These are phyloP conservation scores for Torulaspora gathmanii DNA, from an alignment of 805 yeast genomes.

Conservation along the genomic window DNA sequence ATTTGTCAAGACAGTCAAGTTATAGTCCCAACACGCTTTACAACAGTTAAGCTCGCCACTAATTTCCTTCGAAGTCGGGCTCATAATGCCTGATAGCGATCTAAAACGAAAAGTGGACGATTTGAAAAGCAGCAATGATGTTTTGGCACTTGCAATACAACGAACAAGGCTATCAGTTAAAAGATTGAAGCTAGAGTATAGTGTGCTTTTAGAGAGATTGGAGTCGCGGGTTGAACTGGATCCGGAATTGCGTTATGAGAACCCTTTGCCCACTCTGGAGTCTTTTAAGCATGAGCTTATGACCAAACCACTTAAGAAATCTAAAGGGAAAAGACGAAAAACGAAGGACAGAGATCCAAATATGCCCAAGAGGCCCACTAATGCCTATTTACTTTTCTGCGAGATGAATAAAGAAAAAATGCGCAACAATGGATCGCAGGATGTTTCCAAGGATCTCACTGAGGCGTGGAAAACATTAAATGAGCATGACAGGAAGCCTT, in stretches of 20 bases:
- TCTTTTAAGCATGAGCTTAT: constrained; percentile 27
- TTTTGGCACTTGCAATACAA: constrained; percentile 67
- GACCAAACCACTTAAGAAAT: constrained; percentile 22
- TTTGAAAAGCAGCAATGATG: constrained; percentile 72
- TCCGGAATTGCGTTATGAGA: constrained; percentile 30
- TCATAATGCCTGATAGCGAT: constrained; percentile 44
- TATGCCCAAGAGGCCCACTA: constrained; percentile 83
- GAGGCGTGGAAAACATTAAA: constrained; percentile 79
- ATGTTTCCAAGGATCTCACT: constrained; percentile 71
- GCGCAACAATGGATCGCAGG: constrained; percentile 54
- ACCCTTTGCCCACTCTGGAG: constrained; percentile 32
- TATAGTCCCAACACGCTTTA: background rate
- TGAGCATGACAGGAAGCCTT: constrained; percentile 67
- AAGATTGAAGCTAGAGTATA: constrained; percentile 76
- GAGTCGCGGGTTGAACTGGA: constrained; percentile 50
- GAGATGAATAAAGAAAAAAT: constrained; percentile 77
- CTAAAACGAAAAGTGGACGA: constrained; percentile 63
- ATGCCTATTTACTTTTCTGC: constrained; percentile 83
- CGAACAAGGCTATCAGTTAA: constrained; percentile 73
- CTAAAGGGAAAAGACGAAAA: constrained; percentile 32
- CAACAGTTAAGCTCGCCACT: background rate
- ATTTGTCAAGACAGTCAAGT: background rate
- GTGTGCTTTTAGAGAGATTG: constrained; percentile 71
- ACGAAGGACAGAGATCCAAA: constrained; percentile 67
- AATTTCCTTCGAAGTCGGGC: background rate